Conservation (phyloP, 2,329 filamentous ascomycete genomes). For the Trichoderma sp. region DNA sequence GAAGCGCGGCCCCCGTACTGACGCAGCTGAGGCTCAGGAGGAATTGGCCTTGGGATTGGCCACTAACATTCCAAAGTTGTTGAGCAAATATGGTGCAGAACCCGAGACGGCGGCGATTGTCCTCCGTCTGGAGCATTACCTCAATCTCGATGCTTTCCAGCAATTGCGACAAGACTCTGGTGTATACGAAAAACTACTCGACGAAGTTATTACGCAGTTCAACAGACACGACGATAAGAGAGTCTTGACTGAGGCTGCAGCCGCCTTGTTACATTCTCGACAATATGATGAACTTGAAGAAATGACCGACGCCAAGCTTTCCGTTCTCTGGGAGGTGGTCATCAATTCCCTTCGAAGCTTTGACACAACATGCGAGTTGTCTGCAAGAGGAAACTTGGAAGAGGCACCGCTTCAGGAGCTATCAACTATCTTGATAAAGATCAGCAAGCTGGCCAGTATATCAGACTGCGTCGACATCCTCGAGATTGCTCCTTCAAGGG, state of each 20-base stretch:
- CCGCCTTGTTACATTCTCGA: constrained; percentile 78
- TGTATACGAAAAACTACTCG: constrained; percentile 74
- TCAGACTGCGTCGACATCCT: constrained; percentile 73
- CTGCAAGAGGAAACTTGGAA: constrained; percentile 64
- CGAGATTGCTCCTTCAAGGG: constrained; percentile 56
- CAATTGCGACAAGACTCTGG: constrained; percentile 83
- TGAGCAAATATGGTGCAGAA: constrained; percentile 91
- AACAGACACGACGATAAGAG: constrained; percentile 83
- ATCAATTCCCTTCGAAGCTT: constrained; percentile 70
- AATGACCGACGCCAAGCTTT: constrained; percentile 73
- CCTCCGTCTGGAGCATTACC: constrained; percentile 77
- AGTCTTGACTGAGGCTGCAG: constrained; percentile 79
- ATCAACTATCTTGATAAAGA: constrained; percentile 70
- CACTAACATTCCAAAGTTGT: constrained; percentile 72
- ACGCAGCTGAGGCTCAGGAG: constrained; percentile 70
- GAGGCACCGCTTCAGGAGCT: constrained; percentile 65
- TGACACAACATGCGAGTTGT: constrained; percentile 68
- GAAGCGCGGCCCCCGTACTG: constrained; percentile 56
- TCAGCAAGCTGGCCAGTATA: constrained; percentile 76
- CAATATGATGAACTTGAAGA: constrained; percentile 88
- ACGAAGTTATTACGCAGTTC: constrained; percentile 93
- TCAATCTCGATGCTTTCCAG: constrained; percentile 84
- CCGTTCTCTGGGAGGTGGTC: constrained; percentile 80
- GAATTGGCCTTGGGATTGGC: constrained; percentile 75
- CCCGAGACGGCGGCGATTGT: constrained; percentile 83